Base-by-base conservation (phyloP, 768 basidiomycete genomes). In the Termitomyces sp. region DNA sequence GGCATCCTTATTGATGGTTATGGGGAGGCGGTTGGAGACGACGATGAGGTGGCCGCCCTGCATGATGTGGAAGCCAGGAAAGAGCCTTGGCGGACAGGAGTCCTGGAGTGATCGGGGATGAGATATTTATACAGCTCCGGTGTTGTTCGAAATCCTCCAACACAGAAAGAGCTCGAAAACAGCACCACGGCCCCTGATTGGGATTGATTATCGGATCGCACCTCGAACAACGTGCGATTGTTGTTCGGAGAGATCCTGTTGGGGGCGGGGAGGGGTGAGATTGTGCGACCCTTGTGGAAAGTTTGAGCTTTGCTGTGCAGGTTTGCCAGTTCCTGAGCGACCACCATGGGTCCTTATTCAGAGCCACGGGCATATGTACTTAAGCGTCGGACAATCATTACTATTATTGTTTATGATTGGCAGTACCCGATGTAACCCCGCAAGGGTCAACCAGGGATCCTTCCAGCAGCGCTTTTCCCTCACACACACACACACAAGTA, bases 1-100 rank as follows among this genome's bases (percentile, higher is more conserved):
- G 14, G 82, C 86, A 82, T 98, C 95, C 76, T 94, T 96, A 70
- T 78, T 91, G 69, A 98, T 98, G 46, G 96, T 97, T 58, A 98
- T 83, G 21, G 96, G 96, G 57, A 98, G 86, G 53, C 96, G 85
- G 74, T 98, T 98, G 51, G 91, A 90, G 67, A 98, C 93, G 66
- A 98, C 92, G 73, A 98, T 88, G 79, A 98, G 87, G 63, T 93
- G 89, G 56, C 77, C 79, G 61, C 75, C 76, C 63, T 79, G 73
- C 79, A 83, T 83, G 62, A 72, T 63, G 61, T 67, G 61, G 41
- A 62, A 56, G 63, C 62, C 65, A 68, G 62, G 46, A 67, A 59
- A 45, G 67, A 45, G 27, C 27, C 8, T 44, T 65, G 52, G 61
- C 64, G 54, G 66, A 12, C 32, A 32, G 61, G 48, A 66, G 64